Percentiles rank a stretch among this genome's conserved stretches.
phyloP scores from a whole-genome alignment of 495 filamentous ascomycete species.

The Hypoxylon trugodes region DNA sequence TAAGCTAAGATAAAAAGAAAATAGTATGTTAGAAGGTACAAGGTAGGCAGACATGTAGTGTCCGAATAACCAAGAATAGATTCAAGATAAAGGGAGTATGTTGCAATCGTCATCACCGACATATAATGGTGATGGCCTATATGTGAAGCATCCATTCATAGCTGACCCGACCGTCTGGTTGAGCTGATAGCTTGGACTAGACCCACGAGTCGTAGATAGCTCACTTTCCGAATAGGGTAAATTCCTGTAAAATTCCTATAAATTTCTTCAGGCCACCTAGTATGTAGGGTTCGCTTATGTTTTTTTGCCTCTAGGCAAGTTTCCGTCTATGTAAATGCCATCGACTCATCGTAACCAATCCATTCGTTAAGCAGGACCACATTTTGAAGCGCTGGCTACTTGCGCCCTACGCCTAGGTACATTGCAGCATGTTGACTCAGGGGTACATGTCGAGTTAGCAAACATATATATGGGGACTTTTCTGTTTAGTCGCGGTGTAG shows the following conservation, averaged over 20 bases:
- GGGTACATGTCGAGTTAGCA: not conserved
- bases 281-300: slow-evolving; percentile 1
- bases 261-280: slow-evolving; percentile 16
- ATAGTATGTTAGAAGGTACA: too few species aligned
- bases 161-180: slow-evolving; percentile 28
- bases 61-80: slow-evolving; percentile 26
- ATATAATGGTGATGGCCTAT: not conserved
- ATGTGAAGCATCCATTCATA: slow-evolving; percentile 5
- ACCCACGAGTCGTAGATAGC: not conserved
- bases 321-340: not conserved
- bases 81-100: slow-evolving; percentile 1
- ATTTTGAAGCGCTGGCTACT: too few species aligned
- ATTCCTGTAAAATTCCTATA: too few species aligned
- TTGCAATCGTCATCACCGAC: slow-evolving; percentile 8
- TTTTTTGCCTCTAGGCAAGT: too few species aligned
- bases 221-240: slow-evolving; percentile 24
- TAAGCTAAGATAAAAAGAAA: not conserved
- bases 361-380: too few species aligned
- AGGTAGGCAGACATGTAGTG: too few species aligned
- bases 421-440: slow-evolving; percentile 9
- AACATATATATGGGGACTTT: not conserved
- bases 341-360: too few species aligned
- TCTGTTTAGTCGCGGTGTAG: too few species aligned
- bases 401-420: too few species aligned
- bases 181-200: slow-evolving; percentile 13